phyloP scores from a whole-genome alignment of 345 rosid genomes.

The Barbarea vulgaris region DNA sequence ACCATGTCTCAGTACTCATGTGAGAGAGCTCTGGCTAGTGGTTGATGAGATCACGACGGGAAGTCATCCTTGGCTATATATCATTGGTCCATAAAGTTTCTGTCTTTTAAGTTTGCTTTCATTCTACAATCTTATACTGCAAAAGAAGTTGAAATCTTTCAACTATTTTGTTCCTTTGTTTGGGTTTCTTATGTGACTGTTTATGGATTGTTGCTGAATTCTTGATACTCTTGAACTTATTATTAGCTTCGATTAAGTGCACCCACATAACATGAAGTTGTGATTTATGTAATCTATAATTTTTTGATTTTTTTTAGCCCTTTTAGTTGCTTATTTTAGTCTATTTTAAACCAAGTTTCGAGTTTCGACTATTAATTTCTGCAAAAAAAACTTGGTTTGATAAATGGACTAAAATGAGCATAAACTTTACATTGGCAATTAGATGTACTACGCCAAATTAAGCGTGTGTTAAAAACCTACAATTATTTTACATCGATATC shows the following conservation, averaged over 20 bases:
- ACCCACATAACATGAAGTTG: conserved; percentile 1
- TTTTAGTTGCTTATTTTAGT: neutral
- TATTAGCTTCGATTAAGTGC: neutral
- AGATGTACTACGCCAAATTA: no score
- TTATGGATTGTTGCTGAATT: conserved; percentile 16
- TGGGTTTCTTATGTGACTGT: neutral
- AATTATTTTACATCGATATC: neutral
- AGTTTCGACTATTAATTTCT: neutral
- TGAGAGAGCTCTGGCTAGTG: conserved; percentile 18
- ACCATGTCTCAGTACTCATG: conserved; percentile 39
- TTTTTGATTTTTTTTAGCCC: neutral
- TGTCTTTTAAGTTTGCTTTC: neutral
- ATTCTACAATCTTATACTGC: conserved; percentile 12
- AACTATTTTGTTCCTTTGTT: neutral
- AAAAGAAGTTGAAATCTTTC: conserved; percentile 8
- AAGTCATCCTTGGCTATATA: conserved; percentile 89
- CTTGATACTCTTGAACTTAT: conserved; percentile 5
- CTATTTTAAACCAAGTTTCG: neutral
- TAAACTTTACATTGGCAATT: no score
- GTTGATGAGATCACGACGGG: conserved; percentile 46
- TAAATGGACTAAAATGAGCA: no score
- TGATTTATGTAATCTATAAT: conserved; percentile 12
- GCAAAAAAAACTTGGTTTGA: neutral
- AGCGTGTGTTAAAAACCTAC: neutral
- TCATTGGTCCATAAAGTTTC: conserved; percentile 8